Conservation (phyloP, 2,329 filamentous ascomycete genomes). For the Exophiala sp. region DNA sequence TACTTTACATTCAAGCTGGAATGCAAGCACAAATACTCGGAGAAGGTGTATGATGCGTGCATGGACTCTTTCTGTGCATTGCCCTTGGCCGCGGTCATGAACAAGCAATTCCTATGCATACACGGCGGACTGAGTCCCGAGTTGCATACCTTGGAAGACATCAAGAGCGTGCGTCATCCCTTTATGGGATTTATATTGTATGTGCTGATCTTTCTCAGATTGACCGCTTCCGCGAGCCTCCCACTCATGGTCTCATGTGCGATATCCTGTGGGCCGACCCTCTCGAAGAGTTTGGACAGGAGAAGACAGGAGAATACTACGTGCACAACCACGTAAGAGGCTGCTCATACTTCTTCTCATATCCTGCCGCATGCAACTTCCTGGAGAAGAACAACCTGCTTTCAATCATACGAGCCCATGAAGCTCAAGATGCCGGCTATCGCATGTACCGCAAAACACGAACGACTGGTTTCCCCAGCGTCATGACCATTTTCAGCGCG, state of each 20-base stretch:
- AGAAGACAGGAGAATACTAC: constrained; percentile 97
- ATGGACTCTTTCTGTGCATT: constrained; percentile 97
- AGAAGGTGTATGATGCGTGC: constrained; percentile 92
- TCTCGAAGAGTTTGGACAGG: constrained; percentile 95
- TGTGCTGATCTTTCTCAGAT: constrained; percentile 56
- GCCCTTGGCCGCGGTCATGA: constrained; percentile 95
- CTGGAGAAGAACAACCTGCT: constrained; percentile 98
- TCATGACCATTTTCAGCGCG: constrained; percentile 99
- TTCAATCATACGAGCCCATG: constrained; percentile 94
- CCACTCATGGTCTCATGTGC: constrained; percentile 97
- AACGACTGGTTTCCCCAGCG: constrained; percentile 95
- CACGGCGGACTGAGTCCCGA: constrained; percentile 95
- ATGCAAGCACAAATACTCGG: constrained; percentile 99
- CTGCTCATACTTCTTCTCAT: constrained; percentile 99
- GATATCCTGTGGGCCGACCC: constrained; percentile 99
- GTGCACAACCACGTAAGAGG: constrained; percentile 97
- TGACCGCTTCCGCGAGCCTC: constrained; percentile 95
- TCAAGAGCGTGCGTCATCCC: constrained; percentile 68
- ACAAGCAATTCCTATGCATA: constrained; percentile 99
- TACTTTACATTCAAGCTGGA: constrained; percentile 99
- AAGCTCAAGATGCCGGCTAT: constrained; percentile 97
- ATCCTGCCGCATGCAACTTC: constrained; percentile 93
- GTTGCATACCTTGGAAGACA: constrained; percentile 88
- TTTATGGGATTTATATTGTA: background rate
- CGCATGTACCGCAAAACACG: constrained; percentile 99